Conservation (phyloP, 1,284 basidiomycete species). For the Pseudozyma sp. region DNA sequence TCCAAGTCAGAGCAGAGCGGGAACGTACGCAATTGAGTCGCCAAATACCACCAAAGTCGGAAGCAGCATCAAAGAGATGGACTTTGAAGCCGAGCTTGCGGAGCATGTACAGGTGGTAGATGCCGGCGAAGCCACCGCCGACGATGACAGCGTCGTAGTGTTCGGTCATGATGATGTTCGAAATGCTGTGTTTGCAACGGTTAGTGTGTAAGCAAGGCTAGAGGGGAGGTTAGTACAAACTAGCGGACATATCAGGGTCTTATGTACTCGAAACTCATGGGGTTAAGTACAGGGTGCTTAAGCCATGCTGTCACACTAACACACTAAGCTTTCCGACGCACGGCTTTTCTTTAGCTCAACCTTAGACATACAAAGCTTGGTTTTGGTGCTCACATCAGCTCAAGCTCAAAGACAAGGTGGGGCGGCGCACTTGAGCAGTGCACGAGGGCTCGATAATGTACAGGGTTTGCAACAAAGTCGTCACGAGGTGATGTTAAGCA, state of each 20-base stretch:
- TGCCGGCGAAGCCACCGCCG: slow-evolving; percentile 52
- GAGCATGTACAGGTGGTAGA: slow-evolving; percentile 41
- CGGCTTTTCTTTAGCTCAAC: no score
- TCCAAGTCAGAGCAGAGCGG: no score
- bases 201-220: neutral
- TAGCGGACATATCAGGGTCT: neutral
- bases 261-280: no score
- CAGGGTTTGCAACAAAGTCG: neutral
- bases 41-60: slow-evolving; percentile 53
- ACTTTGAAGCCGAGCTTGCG: slow-evolving; percentile 49
- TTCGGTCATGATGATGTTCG: slow-evolving; percentile 30
- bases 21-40: slow-evolving; percentile 43
- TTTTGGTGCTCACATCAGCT: neutral
- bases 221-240: no score
- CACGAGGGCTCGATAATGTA: neutral
- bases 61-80: slow-evolving; percentile 47
- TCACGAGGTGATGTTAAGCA: neutral
- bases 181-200: neutral
- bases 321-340: no score
- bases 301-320: no score
- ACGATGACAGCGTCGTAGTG: slow-evolving; percentile 46
- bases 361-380: no score
- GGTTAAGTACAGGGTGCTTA: no score
- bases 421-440: neutral
- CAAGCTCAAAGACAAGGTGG: neutral